These are phyloP conservation scores for Truncatella angustata DNA, from an alignment of 2,329 filamentous ascomycete species.

Conservation along the genomic window DNA sequence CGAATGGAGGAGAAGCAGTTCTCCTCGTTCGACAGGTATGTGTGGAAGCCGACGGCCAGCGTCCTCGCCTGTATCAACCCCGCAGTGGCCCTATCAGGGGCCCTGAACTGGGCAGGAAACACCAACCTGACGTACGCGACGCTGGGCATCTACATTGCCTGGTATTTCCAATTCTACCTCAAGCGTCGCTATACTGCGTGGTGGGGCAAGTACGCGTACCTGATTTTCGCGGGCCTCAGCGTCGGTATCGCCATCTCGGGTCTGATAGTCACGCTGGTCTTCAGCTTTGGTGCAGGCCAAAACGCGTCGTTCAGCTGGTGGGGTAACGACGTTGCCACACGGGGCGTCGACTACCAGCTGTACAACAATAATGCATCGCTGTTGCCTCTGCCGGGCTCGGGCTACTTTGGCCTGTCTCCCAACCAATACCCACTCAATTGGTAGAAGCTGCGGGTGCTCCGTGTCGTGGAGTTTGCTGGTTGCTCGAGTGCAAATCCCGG, in stretches of 20 bases:
- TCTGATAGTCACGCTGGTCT: slow-evolving; percentile 15
- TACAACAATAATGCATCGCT: slow-evolving; percentile 14
- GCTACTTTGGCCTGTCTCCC: slow-evolving; percentile 10
- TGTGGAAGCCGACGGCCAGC: slow-evolving; percentile 20
- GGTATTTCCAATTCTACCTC: slow-evolving; percentile 25
- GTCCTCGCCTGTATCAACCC: slow-evolving; percentile 18
- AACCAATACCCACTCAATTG: slow-evolving; percentile 10
- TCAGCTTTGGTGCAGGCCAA: slow-evolving; percentile 18
- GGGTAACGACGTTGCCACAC: slow-evolving; percentile 3
- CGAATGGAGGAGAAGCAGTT: slow-evolving; percentile 17
- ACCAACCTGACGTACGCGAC: slow-evolving; percentile 29
- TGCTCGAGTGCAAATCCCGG: too few relatives aligned
- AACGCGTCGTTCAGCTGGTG: slow-evolving; percentile 9
- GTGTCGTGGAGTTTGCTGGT: too few relatives aligned
- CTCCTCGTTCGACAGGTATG: slow-evolving; percentile 17
- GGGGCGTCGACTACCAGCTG: slow-evolving; percentile 12
- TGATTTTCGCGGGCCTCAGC: slow-evolving; percentile 22
- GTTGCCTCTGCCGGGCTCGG: slow-evolving; percentile 2
- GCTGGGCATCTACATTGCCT: slow-evolving; percentile 26
- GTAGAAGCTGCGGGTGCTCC: slow-evolving; percentile 7
- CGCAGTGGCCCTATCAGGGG: slow-evolving; percentile 24
- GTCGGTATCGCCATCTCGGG: slow-evolving; percentile 16
- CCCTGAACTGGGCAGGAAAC: slow-evolving; percentile 25
- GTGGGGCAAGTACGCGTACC: slow-evolving; percentile 26
- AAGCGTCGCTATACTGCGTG: slow-evolving; percentile 18